Evolutionary conservation across 345 rosid species (phyloP).

Genomic region (Salix purpurea): DNA sequence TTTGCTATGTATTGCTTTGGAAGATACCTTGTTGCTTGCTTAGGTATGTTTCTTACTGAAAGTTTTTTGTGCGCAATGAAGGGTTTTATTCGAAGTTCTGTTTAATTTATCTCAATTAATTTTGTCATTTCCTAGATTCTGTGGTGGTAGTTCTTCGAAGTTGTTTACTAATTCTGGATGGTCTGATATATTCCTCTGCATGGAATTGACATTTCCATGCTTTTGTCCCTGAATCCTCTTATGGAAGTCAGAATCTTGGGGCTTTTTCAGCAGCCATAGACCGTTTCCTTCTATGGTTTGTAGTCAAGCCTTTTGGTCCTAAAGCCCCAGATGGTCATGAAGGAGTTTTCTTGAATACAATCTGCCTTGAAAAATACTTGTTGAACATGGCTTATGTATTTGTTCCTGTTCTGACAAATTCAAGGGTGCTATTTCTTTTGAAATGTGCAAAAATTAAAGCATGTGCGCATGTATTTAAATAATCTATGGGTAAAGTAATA

Average conservation of each 20-base stretch:
- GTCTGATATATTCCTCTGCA: neutral
- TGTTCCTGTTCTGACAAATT: neutral
- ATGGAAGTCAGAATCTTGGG: neutral
- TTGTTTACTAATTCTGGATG: neutral
- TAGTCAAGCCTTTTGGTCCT: neutral
- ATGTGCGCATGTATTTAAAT: neutral
- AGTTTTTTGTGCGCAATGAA: neutral
- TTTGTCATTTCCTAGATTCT: neutral
- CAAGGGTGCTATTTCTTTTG: neutral
- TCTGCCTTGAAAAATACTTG: neutral
- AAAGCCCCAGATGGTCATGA: neutral
- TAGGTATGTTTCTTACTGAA: slow-evolving; percentile 54
- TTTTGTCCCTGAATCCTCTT: neutral
- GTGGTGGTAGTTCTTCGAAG: neutral
- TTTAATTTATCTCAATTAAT: neutral
- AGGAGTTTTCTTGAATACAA: neutral
- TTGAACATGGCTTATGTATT: neutral
- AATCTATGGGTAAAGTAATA: neutral
- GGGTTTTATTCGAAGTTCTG: neutral
- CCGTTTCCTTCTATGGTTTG: neutral
- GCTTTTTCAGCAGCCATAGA: neutral
- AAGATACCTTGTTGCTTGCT: slow-evolving; percentile 94
- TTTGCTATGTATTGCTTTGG: slow-evolving; percentile 99
- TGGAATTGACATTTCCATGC: neutral
- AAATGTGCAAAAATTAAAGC: neutral